Evolutionary conservation across 768 basidiomycete species (phyloP).

Genomic region (Lactarius sanguifluus): DNA sequence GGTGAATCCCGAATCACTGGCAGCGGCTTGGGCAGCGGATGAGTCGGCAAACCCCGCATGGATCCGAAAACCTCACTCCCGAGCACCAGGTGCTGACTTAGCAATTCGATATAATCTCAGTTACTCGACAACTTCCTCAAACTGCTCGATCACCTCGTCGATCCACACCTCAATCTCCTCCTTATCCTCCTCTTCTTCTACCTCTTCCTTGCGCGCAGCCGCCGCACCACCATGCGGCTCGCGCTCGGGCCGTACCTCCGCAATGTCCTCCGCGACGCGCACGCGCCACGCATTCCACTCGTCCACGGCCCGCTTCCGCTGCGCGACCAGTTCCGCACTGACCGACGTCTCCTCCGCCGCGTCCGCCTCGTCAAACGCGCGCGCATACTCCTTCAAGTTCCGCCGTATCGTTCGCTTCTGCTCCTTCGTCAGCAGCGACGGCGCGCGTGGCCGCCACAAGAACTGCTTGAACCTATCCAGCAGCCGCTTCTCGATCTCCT

Average conservation of each 20-base stretch:
- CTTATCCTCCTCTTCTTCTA: constrained; percentile 65
- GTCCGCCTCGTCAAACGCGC: constrained; percentile 94
- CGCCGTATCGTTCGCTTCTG: constrained; percentile 83
- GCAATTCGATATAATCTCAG: constrained; percentile 35
- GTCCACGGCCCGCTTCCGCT: constrained; percentile 87
- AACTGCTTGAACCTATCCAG: constrained; percentile 98
- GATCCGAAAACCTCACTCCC: too few species aligned
- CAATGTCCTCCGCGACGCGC: constrained; percentile 64
- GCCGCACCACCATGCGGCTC: constrained; percentile 35
- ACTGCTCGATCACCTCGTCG: constrained; percentile 91
- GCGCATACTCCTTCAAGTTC: constrained; percentile 89
- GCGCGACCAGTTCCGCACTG: constrained; percentile 89
- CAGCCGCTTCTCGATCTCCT: constrained; percentile 85
- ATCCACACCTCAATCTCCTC: constrained; percentile 95
- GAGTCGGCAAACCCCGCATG: too few species aligned
- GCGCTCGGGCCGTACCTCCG: constrained; percentile 49
- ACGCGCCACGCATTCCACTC: constrained; percentile 99
- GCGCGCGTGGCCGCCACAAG: constrained; percentile 96
- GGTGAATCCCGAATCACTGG: too few species aligned
- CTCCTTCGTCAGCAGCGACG: constrained; percentile 81
- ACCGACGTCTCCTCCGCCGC: constrained; percentile 93
- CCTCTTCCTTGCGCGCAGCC: constrained; percentile 51
- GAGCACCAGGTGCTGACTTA: too few species aligned
- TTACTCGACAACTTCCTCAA: constrained; percentile 64
- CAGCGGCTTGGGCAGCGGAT: too few species aligned